Conservation (phyloP, 139 green algal species). For the Marvania coccoides region DNA sequence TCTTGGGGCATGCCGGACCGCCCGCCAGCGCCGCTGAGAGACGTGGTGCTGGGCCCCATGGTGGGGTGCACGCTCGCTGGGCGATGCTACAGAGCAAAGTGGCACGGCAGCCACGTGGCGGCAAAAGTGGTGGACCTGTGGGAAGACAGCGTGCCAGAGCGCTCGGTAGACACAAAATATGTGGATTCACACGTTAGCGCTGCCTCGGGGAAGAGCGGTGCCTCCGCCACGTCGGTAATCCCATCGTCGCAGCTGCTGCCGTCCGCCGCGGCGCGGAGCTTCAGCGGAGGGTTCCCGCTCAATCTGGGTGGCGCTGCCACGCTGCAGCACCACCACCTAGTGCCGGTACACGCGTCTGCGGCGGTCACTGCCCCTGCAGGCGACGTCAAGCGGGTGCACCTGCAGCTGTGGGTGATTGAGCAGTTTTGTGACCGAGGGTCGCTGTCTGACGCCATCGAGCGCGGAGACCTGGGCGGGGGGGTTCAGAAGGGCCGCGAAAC, state of each 20-base stretch:
- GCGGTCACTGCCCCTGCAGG: not conserved
- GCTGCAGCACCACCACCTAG: not conserved
- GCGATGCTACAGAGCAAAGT: constrained; percentile 42
- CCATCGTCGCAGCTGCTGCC: not conserved
- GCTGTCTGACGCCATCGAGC: constrained; percentile 27
- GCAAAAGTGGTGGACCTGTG: constrained; percentile 51
- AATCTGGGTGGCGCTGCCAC: too few species aligned
- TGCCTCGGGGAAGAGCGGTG: not conserved
- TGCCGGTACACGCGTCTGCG: not conserved
- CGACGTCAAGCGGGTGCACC: not conserved
- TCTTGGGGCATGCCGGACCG: not conserved
- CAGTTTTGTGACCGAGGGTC: constrained; percentile 36
- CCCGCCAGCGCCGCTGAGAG: constrained; percentile 1
- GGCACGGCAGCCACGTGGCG: constrained; percentile 42
- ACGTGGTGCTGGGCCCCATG: constrained; percentile 52
- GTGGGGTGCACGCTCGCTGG: constrained; percentile 42
- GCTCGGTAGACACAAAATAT: not conserved
- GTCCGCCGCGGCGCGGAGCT: too few species aligned
- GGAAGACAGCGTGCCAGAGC: not conserved
- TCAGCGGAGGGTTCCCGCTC: too few species aligned
- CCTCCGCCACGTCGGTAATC: not conserved
- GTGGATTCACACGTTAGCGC: not conserved
- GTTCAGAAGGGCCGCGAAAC: not conserved
- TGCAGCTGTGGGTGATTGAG: constrained; percentile 55
- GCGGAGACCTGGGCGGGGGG: constrained; percentile 2